A percentile compares a stretch with the other conserved stretches of the same genome.
phyloP scores from a whole-genome alignment of 495 filamentous ascomycete species.

The Penicillium verhagenii region DNA sequence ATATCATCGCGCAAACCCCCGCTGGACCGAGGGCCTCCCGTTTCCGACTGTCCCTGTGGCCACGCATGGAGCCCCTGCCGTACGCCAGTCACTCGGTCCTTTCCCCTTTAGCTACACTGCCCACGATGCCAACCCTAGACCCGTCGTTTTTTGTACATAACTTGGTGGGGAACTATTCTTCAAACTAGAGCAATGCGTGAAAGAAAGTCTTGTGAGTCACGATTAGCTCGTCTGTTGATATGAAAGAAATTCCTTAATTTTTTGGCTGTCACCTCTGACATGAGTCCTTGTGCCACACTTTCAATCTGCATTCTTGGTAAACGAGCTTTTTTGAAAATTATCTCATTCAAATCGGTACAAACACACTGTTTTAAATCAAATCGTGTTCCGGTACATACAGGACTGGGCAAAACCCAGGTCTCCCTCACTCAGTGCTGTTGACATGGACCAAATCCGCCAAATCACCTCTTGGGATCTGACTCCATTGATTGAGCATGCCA shows the following conservation, averaged over 20 bases:
- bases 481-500: conserved; percentile 7
- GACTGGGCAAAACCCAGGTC: background rate
- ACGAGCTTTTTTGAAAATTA: background rate
- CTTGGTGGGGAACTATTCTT: background rate
- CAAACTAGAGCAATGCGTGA: background rate
- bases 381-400: background rate
- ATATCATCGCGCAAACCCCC: background rate
- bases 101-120: background rate
- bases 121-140: background rate
- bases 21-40: background rate
- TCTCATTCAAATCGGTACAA: background rate
- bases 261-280: too few relatives aligned
- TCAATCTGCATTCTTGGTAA: background rate
- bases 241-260: too few relatives aligned
- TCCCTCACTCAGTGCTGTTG: background rate
- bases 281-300: too few relatives aligned
- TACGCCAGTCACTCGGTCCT: background rate
- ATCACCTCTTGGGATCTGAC: conserved; percentile 4
- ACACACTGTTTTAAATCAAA: background rate
- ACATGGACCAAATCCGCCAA: background rate
- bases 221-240: background rate
- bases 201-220: background rate
- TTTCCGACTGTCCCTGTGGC: conserved; percentile 2
- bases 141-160: background rate
- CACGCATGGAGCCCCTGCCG: conserved; percentile 1